Conservation (phyloP, 352 stramenopile species). For the Elongisporangium prolatum region DNA sequence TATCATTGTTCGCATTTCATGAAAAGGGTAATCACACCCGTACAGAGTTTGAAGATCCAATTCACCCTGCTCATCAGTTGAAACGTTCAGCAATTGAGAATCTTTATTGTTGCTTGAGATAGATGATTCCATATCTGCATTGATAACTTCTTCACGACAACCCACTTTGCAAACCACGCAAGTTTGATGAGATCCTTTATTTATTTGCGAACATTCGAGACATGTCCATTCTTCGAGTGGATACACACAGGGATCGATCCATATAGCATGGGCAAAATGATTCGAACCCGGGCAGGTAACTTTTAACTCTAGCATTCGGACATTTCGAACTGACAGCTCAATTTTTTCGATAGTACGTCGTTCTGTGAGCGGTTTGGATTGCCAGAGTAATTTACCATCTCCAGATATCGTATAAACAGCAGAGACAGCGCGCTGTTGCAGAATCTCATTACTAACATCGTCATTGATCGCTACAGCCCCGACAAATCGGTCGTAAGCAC, state of each 20-base stretch:
- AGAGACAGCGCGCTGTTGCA: conserved; percentile 49
- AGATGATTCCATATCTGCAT: neutral
- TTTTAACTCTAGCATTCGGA: conserved; percentile 77
- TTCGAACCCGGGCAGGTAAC: conserved; percentile 73
- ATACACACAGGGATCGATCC: conserved; percentile 70
- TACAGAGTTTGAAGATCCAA: neutral
- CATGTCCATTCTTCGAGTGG: conserved; percentile 73
- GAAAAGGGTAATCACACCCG: conserved; percentile 7
- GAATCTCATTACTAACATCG: conserved; percentile 48
- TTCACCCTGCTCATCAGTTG: neutral
- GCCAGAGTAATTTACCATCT: conserved; percentile 66
- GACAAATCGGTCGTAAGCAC: conserved; percentile 48
- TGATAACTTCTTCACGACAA: conserved; percentile 12
- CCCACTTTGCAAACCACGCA: conserved; percentile 51
- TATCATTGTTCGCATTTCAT: conserved; percentile 18
- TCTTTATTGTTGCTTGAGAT: neutral
- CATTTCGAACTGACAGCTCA: conserved; percentile 41
- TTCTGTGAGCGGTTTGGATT: conserved; percentile 58
- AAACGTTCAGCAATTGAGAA: neutral
- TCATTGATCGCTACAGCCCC: conserved; percentile 76
- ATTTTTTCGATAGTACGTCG: conserved; percentile 38
- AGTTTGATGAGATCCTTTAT: conserved; percentile 45
- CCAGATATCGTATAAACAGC: conserved; percentile 69
- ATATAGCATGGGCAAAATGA: conserved; percentile 73
- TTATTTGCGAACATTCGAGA: conserved; percentile 54